Base-by-base conservation (phyloP, 805 yeast genomes). In the Candida endomychidarum region DNA sequence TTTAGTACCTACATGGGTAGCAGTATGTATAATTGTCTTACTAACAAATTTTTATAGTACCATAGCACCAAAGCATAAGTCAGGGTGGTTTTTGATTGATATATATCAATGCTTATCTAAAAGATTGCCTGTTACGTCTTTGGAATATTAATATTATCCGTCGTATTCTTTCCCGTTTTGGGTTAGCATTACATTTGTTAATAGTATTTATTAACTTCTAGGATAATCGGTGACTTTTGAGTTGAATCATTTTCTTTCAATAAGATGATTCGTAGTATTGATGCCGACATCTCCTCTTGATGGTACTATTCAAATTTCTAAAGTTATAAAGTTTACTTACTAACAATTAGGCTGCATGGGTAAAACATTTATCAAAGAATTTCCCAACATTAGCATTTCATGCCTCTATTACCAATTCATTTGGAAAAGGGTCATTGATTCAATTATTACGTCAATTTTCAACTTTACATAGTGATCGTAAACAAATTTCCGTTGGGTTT, bases 1-100 rank as follows among this genome's bases (percentile, higher is more conserved):
- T 74, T 80, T 91, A 57, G 96, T 91, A 38, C 99, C 99, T 49
- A 91, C 96, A 34, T 91, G 98, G 97, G 97, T 88, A 57, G 97
- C 98, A 57, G 98, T 90, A 88, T 78, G 98, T 89, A 65, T 59
- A 46, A 34, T 21, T 25, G 20, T 19, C 5, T 37, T 26, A 31
- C 33, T 29, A 35, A 29, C 28, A 11, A 32, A 21, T 5, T 19
- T 14, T 23, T 9, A 27, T 15, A 12, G 23, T n/a, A 16, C n/a
- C 29, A 22, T 14, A 17, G 31, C 19, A 12, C 96, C 96, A 87
- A 85, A 80, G 91, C 77, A 81, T 78, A 79, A 74, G 93, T 84
- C 93, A 84, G 89, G 93, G 71, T 58, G 69, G 50, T 61, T 58
- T 70, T 66, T 65, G 72, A 42, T 45, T 58, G 58, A 58, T 51